Evolutionary conservation across 768 basidiomycete species (phyloP), one percentile per base, ranked within the genome.

Genomic region (Calvatia gigantea): DNA sequence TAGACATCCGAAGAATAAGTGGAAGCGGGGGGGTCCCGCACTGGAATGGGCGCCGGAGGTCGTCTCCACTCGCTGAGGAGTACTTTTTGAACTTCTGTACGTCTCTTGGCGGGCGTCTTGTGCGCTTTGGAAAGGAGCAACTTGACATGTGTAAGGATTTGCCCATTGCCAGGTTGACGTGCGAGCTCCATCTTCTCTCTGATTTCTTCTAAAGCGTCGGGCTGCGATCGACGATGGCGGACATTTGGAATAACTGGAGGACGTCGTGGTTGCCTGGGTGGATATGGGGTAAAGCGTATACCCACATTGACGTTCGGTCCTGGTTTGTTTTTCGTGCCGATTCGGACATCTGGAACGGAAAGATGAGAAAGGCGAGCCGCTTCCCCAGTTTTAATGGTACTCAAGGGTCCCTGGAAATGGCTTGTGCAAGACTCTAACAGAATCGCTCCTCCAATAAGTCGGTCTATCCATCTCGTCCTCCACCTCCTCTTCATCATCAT

Each of bases 341-440:
- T 37, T 37, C 1, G 12, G 0, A 15, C 14, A 3, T n/a, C 14
- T 4, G 69, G 65, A 3, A 70, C 72, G 23, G n/a, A n/a, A n/a
- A n/a, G n/a, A n/a, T n/a, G n/a, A n/a, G 75, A 61, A 61, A 73
- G 74, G 42, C 56, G 59, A 50, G 70, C 62, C 31, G 69, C 69
- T 56, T 69, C 70, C 47, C 50, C 54, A 43, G 71, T 59, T 61
- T 66, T 65, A 43, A 62, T n/a, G n/a, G n/a, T n/a, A n/a, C n/a
- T n/a, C 58, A 32, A 62, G 42, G 59, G 64, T 35, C 11, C 31
- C 33, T 42, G 39, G 41, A 28, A 43, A n/a, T 54, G 56, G 35
- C 12, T 1, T 12, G 35, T 37, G 14, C 35, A 12, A 37, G 11
- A n/a, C n/a, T n/a, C n/a, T n/a, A n/a, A n/a, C n/a, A n/a, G n/a